A percentile compares a stretch with the other conserved stretches of the same genome.
These are phyloP conservation scores for Aegilops umbellulata DNA, from an alignment of 176 grass and related monocot species.

Conservation along the genomic window DNA sequence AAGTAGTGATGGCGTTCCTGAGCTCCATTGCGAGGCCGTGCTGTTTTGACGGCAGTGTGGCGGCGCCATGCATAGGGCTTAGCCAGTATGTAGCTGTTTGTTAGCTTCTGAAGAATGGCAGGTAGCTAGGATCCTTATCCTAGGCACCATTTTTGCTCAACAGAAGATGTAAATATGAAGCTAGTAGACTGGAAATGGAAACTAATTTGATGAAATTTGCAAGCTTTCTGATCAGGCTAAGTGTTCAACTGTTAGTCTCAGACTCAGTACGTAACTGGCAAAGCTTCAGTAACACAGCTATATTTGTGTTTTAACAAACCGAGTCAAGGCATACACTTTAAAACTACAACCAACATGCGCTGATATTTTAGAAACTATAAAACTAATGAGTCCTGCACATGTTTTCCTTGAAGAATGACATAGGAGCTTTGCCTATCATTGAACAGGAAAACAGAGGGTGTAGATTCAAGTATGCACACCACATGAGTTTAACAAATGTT, in stretches of 20 bases:
- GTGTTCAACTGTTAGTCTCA: background rate
- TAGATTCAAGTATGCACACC: background rate
- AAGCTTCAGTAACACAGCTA: background rate
- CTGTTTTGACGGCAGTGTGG: background rate
- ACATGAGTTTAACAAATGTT: background rate
- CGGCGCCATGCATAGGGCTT: background rate
- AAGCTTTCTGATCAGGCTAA: background rate
- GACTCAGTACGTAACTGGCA: background rate
- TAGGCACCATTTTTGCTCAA: background rate
- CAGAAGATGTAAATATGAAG: background rate
- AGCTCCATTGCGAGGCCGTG: conserved; percentile 33
- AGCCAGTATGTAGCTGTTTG: conserved; percentile 9
- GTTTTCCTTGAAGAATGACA: background rate
- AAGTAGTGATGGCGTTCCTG: conserved; percentile 34
- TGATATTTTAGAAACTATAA: too few species aligned
- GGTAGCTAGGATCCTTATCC: background rate
- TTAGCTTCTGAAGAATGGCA: conserved; percentile 9
- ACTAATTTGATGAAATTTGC: too few species aligned
- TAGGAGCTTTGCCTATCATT: background rate
- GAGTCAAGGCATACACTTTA: too few species aligned
- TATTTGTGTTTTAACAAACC: background rate
- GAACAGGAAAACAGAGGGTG: background rate
- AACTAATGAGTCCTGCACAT: background rate
- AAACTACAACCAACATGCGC: too few species aligned
- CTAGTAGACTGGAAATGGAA: background rate